Conservation (phyloP, 2,329 filamentous ascomycete genomes). For the Mycosphaerella arachidis region DNA sequence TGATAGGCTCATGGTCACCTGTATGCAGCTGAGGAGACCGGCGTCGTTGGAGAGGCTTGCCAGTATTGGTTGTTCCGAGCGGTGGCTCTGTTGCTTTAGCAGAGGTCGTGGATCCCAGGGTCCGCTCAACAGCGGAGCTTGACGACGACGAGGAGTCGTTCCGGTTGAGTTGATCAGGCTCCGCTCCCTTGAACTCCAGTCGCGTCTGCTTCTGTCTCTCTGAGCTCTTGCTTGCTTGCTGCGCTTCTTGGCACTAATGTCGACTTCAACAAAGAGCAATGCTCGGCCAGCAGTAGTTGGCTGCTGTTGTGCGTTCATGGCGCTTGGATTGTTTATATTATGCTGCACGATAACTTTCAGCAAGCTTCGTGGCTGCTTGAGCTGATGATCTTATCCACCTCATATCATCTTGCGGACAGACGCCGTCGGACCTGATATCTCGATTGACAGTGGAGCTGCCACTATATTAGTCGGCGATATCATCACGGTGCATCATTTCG, state of each 20-base stretch:
- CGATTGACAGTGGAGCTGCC: too few species aligned
- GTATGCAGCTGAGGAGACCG: slow-evolving; percentile 5
- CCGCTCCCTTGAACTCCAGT: background rate
- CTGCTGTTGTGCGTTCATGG: background rate
- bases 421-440: too few species aligned
- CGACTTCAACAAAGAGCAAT: slow-evolving; percentile 13
- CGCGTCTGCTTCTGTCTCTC: slow-evolving; percentile 10
- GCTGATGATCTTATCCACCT: too few species aligned
- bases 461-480: too few species aligned
- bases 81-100: slow-evolving; percentile 9
- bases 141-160: too few species aligned
- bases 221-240: slow-evolving; percentile 15
- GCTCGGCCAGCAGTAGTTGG: background rate
- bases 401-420: too few species aligned
- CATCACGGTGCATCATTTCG: too few species aligned
- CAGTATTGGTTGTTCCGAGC: slow-evolving; percentile 2
- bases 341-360: background rate
- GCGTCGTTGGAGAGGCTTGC: slow-evolving; percentile 8
- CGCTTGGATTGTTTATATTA: background rate
- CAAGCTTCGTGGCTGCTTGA: background rate
- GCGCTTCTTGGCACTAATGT: slow-evolving; percentile 1
- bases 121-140: too few species aligned
- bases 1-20: slow-evolving; percentile 11
- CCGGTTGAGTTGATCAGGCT: background rate
- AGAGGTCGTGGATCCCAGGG: background rate